Evolutionary conservation across 257 asterid species (phyloP), one percentile per base, ranked within the genome.

Genomic region (Salvia hispanica): DNA sequence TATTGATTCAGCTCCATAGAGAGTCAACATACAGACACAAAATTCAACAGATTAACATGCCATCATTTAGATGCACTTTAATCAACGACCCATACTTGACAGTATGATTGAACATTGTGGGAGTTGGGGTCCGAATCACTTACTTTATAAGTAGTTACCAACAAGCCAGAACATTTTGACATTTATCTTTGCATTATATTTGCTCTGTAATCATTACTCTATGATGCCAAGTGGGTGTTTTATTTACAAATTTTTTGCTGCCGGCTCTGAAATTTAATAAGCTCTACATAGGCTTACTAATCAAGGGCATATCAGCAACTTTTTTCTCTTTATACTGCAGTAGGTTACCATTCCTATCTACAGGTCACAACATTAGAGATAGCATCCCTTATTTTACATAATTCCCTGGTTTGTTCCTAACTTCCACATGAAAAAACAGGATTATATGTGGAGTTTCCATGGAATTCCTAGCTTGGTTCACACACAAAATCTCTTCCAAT

Each of bases 1-100:
- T 34, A 31, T 14, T 60, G 58, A 68, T 62, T 45, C 55, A 57
- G 56, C 50, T 40, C 47, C 72, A 13, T 58, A 28, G 37, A 46
- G 56, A 43, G 58, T 28, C 66, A 71, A 34, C 42, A 76, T 28
- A 56, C 60, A 45, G 15, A 16, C 16, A 31, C 13, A 8, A 55
- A 21, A 40, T 43, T 34, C n/a, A 16, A 68, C 36, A 48, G 34
- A 3, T 21, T 14, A 75, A 62, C 18, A 28, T 53, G 33, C 33
- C 15, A 13, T 34, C 46, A 33, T 25, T 34, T 11, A 43, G 18
- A 2, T 59, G 65, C 69, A 59, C 39, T 64, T 64, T 18, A 15
- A 58, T 14, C 15, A 39, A 56, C 14, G 0, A 13, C 37, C n/a
- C 42, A 65, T 7, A 45, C 8, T 47, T 63, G 9, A 58, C 37